Percentiles rank a stretch among this genome's conserved stretches.
phyloP scores from a whole-genome alignment of 2,329 filamentous ascomycete genomes.

The Penicillium sp. region DNA sequence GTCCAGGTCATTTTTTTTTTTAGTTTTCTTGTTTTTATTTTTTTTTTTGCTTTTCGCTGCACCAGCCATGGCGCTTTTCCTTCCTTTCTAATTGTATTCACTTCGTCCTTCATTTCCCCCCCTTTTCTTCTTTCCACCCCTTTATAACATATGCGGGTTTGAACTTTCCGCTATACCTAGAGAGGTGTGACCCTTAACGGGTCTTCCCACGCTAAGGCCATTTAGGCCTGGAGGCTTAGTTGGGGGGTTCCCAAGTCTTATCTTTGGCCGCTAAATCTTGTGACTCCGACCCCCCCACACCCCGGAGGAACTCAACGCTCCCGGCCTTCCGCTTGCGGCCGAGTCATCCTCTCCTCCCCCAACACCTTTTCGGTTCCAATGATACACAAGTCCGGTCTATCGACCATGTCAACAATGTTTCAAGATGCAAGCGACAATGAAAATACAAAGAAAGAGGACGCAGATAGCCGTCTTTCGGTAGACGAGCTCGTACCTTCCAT shows the following conservation, averaged over 20 bases:
- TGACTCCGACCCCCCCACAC: slow-evolving; percentile 5
- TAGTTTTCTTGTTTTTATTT: not conserved
- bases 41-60: not conserved
- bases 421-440: slow-evolving; percentile 18
- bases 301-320: not conserved
- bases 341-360: not conserved
- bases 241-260: slow-evolving; percentile 2
- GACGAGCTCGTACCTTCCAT: slow-evolving; percentile 12
- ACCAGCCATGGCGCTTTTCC: not conserved
- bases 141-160: not conserved
- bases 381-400: not conserved
- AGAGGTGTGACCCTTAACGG: slow-evolving; percentile 19
- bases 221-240: not conserved
- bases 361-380: not conserved
- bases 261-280: not conserved
- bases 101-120: not conserved
- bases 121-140: slow-evolving; percentile 4
- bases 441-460: not conserved
- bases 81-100: not conserved
- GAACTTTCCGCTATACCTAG: slow-evolving; percentile 2
- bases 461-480: slow-evolving; percentile 2
- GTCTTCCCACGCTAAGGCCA: slow-evolving; percentile 22
- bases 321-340: slow-evolving; percentile 8
- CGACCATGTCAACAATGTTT: slow-evolving; percentile 3
- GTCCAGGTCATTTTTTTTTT: not conserved